These are phyloP conservation scores for Chaetomiaceae sp. DNA, from an alignment of 2,329 filamentous ascomycete genomes.

Conservation along the genomic window DNA sequence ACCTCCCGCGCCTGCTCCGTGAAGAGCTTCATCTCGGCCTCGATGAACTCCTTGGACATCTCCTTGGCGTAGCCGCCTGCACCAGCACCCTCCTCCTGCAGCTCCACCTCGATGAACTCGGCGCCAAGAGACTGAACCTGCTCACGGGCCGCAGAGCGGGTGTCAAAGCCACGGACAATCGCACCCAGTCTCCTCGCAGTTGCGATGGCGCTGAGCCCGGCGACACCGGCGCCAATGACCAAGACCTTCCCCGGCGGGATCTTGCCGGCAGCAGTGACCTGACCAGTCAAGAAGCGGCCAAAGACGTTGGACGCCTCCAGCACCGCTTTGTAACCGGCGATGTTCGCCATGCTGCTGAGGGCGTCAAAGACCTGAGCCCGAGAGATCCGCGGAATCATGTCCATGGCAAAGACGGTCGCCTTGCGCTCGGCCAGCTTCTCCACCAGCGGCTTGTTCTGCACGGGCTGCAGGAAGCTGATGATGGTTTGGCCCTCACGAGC, in stretches of 20 bases:
- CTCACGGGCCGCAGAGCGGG: slow-evolving; percentile 79
- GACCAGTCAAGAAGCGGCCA: slow-evolving; percentile 81
- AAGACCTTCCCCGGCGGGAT: slow-evolving; percentile 88
- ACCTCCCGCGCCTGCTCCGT: slow-evolving; percentile 82
- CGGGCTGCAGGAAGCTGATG: slow-evolving; percentile 78
- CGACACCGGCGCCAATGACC: slow-evolving; percentile 86
- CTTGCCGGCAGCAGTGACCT: slow-evolving; percentile 85
- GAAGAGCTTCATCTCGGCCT: slow-evolving; percentile 90
- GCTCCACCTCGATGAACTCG: slow-evolving; percentile 82
- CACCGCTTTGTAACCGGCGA: slow-evolving; percentile 89
- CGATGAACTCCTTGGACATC: slow-evolving; percentile 92
- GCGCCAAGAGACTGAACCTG: slow-evolving; percentile 88
- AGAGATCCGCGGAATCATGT: slow-evolving; percentile 86
- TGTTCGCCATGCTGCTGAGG: slow-evolving; percentile 89
- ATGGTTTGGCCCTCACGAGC: slow-evolving; percentile 68
- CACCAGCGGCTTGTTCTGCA: slow-evolving; percentile 72
- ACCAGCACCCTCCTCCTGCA: slow-evolving; percentile 79
- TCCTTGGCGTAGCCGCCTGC: slow-evolving; percentile 87
- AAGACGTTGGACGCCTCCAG: slow-evolving; percentile 87
- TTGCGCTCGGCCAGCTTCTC: slow-evolving; percentile 66
- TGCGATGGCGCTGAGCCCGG: slow-evolving; percentile 81
- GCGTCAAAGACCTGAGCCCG: slow-evolving; percentile 86
- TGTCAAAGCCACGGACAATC: slow-evolving; percentile 87
- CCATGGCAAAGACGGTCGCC: slow-evolving; percentile 82
- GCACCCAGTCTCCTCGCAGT: slow-evolving; percentile 82